Evolutionary conservation across 768 basidiomycete species (phyloP).

Genomic region (Cyathus striatus): DNA sequence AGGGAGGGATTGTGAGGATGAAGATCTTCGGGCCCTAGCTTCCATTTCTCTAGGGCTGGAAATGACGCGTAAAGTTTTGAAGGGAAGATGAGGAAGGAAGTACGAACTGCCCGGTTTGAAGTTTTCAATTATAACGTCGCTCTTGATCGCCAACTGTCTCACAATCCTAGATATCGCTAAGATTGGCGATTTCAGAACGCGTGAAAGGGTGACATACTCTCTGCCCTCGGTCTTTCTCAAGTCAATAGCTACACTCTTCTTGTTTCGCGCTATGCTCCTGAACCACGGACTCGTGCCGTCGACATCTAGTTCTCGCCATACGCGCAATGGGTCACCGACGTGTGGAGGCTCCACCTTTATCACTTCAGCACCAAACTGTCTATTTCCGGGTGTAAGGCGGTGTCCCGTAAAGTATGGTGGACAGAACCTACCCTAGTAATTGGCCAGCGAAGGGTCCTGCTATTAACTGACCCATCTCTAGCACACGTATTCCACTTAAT

Average conservation of each 20-base stretch:
- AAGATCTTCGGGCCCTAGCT: slow-evolving; percentile 50
- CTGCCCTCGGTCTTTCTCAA: slow-evolving; percentile 50
- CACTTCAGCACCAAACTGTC: slow-evolving; percentile 69
- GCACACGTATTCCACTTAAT: slow-evolving; percentile 55
- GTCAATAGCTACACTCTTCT: slow-evolving; percentile 73
- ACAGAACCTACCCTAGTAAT: slow-evolving; percentile 62
- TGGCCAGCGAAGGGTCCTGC: slow-evolving; percentile 74
- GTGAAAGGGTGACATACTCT: slow-evolving; percentile 21
- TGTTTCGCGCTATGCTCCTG: slow-evolving; percentile 65
- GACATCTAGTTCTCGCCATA: slow-evolving; percentile 66
- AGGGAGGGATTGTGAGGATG: slow-evolving; percentile 79
- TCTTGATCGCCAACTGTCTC: slow-evolving; percentile 52
- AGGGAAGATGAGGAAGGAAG: neutral
- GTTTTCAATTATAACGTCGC: slow-evolving; percentile 67
- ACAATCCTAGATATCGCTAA: slow-evolving; percentile 40
- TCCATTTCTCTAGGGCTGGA: slow-evolving; percentile 67
- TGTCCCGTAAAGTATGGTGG: too few species aligned
- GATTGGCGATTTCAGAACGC: neutral
- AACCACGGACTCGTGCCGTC: slow-evolving; percentile 76
- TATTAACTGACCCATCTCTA: slow-evolving; percentile 68
- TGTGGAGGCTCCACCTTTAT: slow-evolving; percentile 68
- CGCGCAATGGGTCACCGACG: slow-evolving; percentile 60
- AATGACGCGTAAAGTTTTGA: slow-evolving; percentile 2
- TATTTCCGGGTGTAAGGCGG: too few species aligned
- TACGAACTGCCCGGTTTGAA: slow-evolving; percentile 70